Conservation (phyloP, 768 basidiomycete species). For the Naematelia aurantialba region DNA sequence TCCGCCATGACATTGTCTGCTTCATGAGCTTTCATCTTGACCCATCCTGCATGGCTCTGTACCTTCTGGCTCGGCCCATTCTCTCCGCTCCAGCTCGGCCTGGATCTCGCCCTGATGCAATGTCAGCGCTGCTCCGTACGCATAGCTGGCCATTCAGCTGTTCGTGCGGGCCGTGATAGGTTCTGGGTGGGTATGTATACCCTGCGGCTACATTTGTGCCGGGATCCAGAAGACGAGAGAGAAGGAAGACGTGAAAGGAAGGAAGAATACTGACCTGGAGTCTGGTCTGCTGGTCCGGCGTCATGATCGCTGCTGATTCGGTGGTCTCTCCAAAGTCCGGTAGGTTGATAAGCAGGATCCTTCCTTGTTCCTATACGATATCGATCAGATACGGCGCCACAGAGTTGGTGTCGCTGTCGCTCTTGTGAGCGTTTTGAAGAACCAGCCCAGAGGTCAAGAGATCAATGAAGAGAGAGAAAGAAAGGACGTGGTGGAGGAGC, state of each 20-base stretch:
- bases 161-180: background rate
- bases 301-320: too few species aligned
- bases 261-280: slow-evolving; percentile 4
- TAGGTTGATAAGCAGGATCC: too few species aligned
- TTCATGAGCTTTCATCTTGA: slow-evolving; percentile 1
- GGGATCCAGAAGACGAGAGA: background rate
- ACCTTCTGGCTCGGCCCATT: slow-evolving; percentile 47
- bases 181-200: background rate
- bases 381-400: background rate
- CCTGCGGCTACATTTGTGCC: background rate
- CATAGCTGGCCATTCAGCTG: background rate
- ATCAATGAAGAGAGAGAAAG: background rate
- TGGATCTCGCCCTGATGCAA: slow-evolving; percentile 32
- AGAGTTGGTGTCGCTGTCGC: too few species aligned
- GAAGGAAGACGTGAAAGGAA: background rate
- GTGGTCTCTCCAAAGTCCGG: too few species aligned
- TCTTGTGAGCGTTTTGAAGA: too few species aligned
- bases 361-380: too few species aligned
- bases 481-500: background rate
- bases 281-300: background rate
- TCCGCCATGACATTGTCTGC: slow-evolving; percentile 50
- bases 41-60: background rate
- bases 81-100: slow-evolving; percentile 37
- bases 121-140: background rate
- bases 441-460: background rate